phyloP scores from a whole-genome alignment of 148 eudicot species.

The Heliosperma pusillum region DNA sequence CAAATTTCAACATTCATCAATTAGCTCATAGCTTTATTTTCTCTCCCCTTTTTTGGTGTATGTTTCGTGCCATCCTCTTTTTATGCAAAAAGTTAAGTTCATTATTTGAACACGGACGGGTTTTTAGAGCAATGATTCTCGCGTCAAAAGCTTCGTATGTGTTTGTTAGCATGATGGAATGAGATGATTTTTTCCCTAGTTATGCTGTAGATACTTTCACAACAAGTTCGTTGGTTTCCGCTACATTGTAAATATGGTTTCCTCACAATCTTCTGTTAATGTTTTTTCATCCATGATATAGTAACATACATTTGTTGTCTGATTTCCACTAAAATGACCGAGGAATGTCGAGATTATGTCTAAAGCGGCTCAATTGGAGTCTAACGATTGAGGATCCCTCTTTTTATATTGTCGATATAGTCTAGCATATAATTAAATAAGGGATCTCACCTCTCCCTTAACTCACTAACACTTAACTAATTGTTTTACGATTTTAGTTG shows the following conservation, averaged over 20 bases:
- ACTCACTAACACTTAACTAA: too few relatives aligned
- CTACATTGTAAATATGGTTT: background rate
- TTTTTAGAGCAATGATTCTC: background rate
- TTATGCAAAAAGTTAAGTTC: background rate
- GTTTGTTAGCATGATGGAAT: constrained; percentile 5
- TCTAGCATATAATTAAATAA: too few relatives aligned
- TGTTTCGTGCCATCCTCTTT: constrained; percentile 10
- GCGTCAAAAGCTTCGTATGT: background rate
- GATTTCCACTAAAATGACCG: background rate
- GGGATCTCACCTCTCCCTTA: too few relatives aligned
- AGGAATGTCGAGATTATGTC: background rate
- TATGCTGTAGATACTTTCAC: background rate
- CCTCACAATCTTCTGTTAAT: background rate
- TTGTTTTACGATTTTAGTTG: too few relatives aligned
- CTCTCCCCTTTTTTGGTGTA: constrained; percentile 3
- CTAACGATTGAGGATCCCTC: background rate
- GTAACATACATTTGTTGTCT: background rate
- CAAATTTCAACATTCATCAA: constrained; percentile 12
- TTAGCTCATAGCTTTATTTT: constrained; percentile 2
- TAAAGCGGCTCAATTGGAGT: background rate
- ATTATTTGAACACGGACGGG: background rate
- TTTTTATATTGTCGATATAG: too few relatives aligned
- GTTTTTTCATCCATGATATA: background rate
- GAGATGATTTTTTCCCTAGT: background rate
- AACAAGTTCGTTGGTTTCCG: background rate